These are phyloP conservation scores for Pyrenophora graminea DNA, from an alignment of 2,329 filamentous ascomycete genomes.

Conservation along the genomic window DNA sequence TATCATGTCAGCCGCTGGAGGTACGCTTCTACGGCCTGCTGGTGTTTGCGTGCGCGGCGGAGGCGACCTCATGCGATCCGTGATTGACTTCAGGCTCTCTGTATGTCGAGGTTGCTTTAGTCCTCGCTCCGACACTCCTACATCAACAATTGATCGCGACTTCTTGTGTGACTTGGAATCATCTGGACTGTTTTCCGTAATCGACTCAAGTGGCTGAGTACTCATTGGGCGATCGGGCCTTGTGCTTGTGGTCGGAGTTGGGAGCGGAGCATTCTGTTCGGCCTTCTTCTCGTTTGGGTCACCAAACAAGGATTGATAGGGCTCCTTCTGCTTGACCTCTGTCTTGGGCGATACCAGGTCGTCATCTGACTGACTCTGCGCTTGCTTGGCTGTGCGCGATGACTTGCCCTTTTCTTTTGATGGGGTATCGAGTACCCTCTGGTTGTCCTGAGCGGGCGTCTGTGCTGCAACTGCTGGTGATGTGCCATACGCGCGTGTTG, in stretches of 20 bases:
- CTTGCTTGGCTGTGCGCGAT: conserved; percentile 11
- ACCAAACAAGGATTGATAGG: conserved; percentile 42
- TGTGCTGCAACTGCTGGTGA: conserved; percentile 29
- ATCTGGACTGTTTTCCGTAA: conserved; percentile 56
- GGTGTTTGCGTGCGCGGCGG: conserved; percentile 39
- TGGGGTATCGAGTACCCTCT: conserved; percentile 13
- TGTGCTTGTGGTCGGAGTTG: conserved; percentile 32
- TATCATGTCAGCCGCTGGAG: conserved; percentile 34
- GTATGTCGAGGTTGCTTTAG: conserved; percentile 48
- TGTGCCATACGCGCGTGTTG: conserved; percentile 38
- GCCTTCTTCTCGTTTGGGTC: conserved; percentile 35
- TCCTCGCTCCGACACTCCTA: conserved; percentile 49
- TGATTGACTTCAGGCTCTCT: conserved; percentile 38
- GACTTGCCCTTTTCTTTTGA: conserved; percentile 16
- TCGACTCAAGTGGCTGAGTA: conserved; percentile 52
- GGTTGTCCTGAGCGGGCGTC: conserved; percentile 23
- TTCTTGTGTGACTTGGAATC: conserved; percentile 49
- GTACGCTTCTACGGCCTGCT: conserved; percentile 27
- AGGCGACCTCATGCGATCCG: conserved; percentile 41
- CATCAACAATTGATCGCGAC: conserved; percentile 49
- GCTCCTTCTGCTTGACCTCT: conserved; percentile 22
- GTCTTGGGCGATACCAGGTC: conserved; percentile 18
- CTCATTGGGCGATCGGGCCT: conserved; percentile 37
- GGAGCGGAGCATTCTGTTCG: conserved; percentile 16
- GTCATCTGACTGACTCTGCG: conserved; percentile 6